Evolutionary conservation across 1,284 basidiomycete species (phyloP).

Genomic region (Boletus sp.): DNA sequence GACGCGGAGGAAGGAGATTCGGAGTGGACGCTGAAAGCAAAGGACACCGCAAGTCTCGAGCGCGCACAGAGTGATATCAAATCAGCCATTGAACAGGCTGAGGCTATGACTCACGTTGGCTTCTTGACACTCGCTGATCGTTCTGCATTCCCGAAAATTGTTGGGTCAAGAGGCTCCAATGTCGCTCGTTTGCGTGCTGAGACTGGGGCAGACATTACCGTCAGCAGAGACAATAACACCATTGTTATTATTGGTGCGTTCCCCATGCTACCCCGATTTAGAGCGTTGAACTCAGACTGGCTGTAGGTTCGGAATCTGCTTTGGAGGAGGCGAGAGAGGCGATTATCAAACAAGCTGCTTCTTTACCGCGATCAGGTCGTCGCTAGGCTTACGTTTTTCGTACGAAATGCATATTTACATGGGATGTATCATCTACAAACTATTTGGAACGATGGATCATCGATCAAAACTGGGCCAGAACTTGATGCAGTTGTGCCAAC

Average conservation of each 20-base stretch:
- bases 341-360: conserved; percentile 64
- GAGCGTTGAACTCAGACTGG: conserved; percentile 7
- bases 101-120: conserved; percentile 69
- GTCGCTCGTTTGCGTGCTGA: conserved; percentile 80
- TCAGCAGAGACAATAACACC: conserved; percentile 79
- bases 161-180: conserved; percentile 85
- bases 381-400: conserved; percentile 24
- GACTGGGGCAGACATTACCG: conserved; percentile 86
- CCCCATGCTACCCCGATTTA: neutral
- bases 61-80: conserved; percentile 65
- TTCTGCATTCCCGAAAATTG: conserved; percentile 78
- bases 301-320: conserved; percentile 60
- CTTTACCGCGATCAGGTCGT: conserved; percentile 46
- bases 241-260: conserved; percentile 79
- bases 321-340: conserved; percentile 77
- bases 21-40: conserved; percentile 80
- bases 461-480: neutral
- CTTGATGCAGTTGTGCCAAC: no score
- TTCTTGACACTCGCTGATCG: conserved; percentile 76
- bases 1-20: conserved; percentile 75
- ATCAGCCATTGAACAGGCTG: conserved; percentile 71
- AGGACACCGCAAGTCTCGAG: conserved; percentile 72
- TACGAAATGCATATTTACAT: conserved; percentile 24
- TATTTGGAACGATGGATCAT: conserved; percentile 24
- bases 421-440: conserved; percentile 27